Evolutionary conservation across 2,329 filamentous ascomycete genomes (phyloP).

Genomic region (Chrysoporthe cubensis): DNA sequence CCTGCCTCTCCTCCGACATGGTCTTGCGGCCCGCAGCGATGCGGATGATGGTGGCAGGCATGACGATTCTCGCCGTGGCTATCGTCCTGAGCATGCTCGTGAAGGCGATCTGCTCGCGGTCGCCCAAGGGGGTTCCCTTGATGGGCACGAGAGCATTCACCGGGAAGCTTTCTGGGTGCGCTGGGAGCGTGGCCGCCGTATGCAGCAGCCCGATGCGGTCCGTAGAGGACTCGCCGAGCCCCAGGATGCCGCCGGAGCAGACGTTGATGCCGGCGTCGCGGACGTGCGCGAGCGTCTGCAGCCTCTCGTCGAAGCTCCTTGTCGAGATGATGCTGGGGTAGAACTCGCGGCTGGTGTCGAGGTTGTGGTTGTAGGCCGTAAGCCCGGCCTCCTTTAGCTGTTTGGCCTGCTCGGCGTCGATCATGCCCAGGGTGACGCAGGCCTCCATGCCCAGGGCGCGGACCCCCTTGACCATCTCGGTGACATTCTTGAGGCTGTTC

Average conservation of each 20-base stretch:
- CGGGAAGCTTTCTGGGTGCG: conserved; percentile 87
- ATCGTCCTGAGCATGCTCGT: conserved; percentile 81
- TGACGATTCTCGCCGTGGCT: conserved; percentile 79
- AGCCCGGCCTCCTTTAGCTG: conserved; percentile 83
- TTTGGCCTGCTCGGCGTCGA: conserved; percentile 77
- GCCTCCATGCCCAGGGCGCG: conserved; percentile 83
- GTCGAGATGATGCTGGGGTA: conserved; percentile 88
- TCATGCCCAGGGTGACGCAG: conserved; percentile 94
- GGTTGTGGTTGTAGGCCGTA: conserved; percentile 93
- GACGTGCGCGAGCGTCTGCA: conserved; percentile 78
- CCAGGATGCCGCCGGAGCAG: conserved; percentile 87
- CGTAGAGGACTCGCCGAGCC: conserved; percentile 75
- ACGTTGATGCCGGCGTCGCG: conserved; percentile 87
- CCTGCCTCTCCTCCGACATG: conserved; percentile 87
- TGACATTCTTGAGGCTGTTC: conserved; percentile 80
- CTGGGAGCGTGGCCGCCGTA: conserved; percentile 78
- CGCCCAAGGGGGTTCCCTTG: conserved; percentile 83
- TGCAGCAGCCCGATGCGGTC: conserved; percentile 84
- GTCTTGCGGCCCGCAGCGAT: conserved; percentile 84
- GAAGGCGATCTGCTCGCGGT: conserved; percentile 73
- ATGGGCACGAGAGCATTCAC: conserved; percentile 92
- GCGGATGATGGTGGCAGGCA: conserved; percentile 85
- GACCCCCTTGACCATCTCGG: conserved; percentile 83
- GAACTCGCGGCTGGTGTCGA: conserved; percentile 88
- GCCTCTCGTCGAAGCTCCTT: conserved; percentile 82